Conservation (phyloP, 2,329 filamentous ascomycete species). For the Aspergillus latus region DNA sequence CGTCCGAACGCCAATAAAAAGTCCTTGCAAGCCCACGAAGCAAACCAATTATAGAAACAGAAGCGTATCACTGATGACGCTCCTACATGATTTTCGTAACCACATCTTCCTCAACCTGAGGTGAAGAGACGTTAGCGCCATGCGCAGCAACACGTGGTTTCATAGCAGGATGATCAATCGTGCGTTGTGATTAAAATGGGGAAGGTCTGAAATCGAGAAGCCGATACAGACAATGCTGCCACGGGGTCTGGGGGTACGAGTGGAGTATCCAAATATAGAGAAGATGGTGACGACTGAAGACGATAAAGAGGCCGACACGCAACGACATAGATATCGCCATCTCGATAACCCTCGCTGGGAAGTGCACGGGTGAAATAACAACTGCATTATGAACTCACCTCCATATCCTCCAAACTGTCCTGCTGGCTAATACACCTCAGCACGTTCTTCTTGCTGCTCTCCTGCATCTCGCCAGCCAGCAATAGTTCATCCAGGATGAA, state of each 20-base stretch:
- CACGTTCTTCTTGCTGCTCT: constrained; percentile 99
- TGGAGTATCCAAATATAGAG: too few species aligned
- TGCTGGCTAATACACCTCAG: constrained; percentile 94
- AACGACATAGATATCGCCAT: neutral
- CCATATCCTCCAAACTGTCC: constrained; percentile 97
- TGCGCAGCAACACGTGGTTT: neutral
- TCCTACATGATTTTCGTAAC: constrained; percentile 83
- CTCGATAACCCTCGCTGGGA: neutral
- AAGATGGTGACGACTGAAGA: neutral
- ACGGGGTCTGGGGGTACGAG: neutral
- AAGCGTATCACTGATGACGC: constrained; percentile 21
- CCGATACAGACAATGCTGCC: neutral
- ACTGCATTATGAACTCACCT: constrained; percentile 67
- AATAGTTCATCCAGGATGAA: constrained; percentile 97
- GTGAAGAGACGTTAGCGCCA: constrained; percentile 42
- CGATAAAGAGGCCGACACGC: neutral
- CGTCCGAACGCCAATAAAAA: constrained; percentile 26
- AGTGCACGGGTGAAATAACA: neutral
- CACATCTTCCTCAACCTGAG: constrained; percentile 79
- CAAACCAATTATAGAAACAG: constrained; percentile 23
- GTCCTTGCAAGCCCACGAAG: constrained; percentile 17
- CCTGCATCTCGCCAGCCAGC: constrained; percentile 93
- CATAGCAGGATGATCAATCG: neutral
- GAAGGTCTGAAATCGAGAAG: neutral
- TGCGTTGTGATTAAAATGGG: neutral